Conservation (phyloP, 352 stramenopile species). For the Pelagophyceae sp. region DNA sequence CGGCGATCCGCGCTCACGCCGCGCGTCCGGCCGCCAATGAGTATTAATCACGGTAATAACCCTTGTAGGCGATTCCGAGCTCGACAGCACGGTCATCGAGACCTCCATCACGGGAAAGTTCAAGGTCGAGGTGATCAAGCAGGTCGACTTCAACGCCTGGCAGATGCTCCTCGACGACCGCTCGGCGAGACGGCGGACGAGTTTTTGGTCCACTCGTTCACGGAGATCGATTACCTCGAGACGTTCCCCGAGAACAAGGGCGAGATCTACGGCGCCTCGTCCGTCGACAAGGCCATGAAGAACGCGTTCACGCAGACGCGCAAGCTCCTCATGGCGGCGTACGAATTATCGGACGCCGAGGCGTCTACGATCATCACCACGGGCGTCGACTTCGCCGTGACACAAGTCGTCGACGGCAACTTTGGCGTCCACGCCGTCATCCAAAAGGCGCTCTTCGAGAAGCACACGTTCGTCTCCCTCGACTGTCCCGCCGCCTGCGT, state of each 20-base stretch:
- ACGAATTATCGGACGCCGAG: constrained; percentile 32
- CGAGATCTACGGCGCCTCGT: constrained; percentile 30
- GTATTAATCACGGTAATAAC: no score
- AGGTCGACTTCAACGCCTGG: constrained; percentile 31
- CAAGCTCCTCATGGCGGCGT: constrained; percentile 34
- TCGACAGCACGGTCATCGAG: constrained; percentile 37
- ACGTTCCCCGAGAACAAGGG: constrained; percentile 28
- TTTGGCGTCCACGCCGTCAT: no score
- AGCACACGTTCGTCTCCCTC: no score
- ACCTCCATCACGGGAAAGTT: constrained; percentile 34
- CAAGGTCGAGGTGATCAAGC: constrained; percentile 35
- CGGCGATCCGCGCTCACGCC: no score
- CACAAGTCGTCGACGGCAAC: no score
- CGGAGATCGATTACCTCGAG: constrained; percentile 32
- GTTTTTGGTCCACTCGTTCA: constrained; percentile 35
- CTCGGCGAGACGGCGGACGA: constrained; percentile 32
- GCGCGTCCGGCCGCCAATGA: no score
- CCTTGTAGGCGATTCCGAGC: constrained; percentile 31
- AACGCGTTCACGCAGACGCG: constrained; percentile 36
- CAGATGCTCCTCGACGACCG: constrained; percentile 30
- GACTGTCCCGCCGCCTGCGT: no score
- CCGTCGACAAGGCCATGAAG: constrained; percentile 34
- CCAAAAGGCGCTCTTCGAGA: no score
- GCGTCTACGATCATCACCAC: constrained; percentile 30
- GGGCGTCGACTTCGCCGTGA: no score